These are phyloP conservation scores for Perilla frutescens DNA, from an alignment of 257 asterid species.

Conservation along the genomic window DNA sequence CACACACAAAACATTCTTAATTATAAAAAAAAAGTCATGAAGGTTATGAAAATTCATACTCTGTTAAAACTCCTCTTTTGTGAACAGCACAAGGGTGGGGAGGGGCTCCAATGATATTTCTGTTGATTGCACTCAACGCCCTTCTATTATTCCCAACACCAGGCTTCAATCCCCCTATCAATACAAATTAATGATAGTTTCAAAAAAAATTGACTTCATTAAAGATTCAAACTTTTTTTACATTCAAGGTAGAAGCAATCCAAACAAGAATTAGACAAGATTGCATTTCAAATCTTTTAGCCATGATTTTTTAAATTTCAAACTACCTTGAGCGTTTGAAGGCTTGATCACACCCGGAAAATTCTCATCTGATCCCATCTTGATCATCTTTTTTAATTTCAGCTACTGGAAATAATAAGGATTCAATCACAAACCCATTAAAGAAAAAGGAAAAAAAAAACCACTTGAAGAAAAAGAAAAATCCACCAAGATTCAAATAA, in stretches of 20 bases:
- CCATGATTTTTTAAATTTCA: constrained; percentile 22
- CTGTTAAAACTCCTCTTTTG: constrained; percentile 63
- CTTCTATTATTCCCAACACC: constrained; percentile 61
- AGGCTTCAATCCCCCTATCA: constrained; percentile 52
- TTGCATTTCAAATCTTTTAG: constrained; percentile 7
- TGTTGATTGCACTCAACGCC: constrained; percentile 72
- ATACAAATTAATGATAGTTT: not conserved
- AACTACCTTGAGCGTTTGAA: constrained; percentile 62
- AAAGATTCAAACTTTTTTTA: constrained; percentile 18
- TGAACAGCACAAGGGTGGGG: constrained; percentile 62
- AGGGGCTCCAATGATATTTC: constrained; percentile 63
- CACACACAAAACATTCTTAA: not conserved
- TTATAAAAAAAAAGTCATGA: not conserved
- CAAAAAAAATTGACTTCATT: not conserved
- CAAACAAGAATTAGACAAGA: constrained; percentile 1
- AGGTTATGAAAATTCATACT: constrained; percentile 50
- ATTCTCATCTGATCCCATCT: constrained; percentile 85
- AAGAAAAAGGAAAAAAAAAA: not conserved
- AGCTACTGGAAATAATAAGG: constrained; percentile 29
- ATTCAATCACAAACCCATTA: constrained; percentile 16
- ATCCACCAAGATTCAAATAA: constrained; percentile 1
- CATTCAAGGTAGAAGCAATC: not conserved
- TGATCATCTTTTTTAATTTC: constrained; percentile 26
- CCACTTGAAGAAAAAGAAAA: not conserved
- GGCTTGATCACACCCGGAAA: constrained; percentile 52